phyloP scores from a whole-genome alignment of 1,139 yeast species.

The Yamadazyma conglobata region DNA sequence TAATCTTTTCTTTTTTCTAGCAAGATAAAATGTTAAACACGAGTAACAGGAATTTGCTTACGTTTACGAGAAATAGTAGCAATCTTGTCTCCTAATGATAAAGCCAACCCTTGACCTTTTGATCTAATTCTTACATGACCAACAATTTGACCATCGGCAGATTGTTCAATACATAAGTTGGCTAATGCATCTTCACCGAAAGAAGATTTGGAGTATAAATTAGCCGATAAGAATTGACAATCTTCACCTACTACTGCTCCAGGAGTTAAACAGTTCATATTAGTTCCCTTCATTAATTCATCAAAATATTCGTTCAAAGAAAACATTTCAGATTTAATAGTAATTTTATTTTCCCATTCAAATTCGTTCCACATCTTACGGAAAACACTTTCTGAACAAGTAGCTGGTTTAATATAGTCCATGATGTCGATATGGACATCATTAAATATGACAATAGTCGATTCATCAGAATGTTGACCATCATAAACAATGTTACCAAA shows the following conservation, averaged over 20 bases:
- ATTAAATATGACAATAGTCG: conserved; percentile 84
- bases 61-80: conserved; percentile 69
- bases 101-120: conserved; percentile 96
- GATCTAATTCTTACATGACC: conserved; percentile 97
- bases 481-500: conserved; percentile 97
- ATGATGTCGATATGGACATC: conserved; percentile 95
- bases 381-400: conserved; percentile 84
- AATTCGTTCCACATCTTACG: conserved; percentile 99
- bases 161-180: conserved; percentile 87
- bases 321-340: conserved; percentile 68
- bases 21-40: conserved; percentile 15
- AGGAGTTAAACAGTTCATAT: conserved; percentile 92
- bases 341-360: conserved; percentile 99
- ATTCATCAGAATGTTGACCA: conserved; percentile 91
- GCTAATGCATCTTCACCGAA: conserved; percentile 99
- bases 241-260: conserved; percentile 84
- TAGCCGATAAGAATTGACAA: conserved; percentile 92
- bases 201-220: conserved; percentile 85
- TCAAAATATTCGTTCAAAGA: conserved; percentile 78
- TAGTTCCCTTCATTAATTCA: conserved; percentile 76
- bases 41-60: conserved; percentile 22
- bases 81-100: conserved; percentile 91
- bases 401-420: conserved; percentile 96
- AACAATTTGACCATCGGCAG: conserved; percentile 72
- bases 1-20: neutral